Evolutionary conservation across 2,329 filamentous ascomycete species (phyloP), one percentile per base, ranked within the genome.

Genomic region (Diaporthe citrichinensis): DNA sequence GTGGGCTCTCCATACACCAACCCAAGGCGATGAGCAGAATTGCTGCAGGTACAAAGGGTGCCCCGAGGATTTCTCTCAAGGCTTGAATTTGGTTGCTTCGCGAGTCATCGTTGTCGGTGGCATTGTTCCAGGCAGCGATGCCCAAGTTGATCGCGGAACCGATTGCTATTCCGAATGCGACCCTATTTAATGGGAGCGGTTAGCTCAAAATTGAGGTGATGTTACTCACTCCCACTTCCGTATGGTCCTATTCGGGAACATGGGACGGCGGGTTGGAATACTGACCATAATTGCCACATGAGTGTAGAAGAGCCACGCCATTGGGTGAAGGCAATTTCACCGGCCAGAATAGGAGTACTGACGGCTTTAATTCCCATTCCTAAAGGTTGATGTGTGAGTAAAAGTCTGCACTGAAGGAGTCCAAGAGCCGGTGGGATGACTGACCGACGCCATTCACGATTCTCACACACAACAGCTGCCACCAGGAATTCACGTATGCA

Each of bases 331-430:
- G 86, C 85, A 0, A 86, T 87, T 78, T 88, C 87, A 10, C 85
- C 85, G 3, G 86, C 86, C 3, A 88, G 81, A 23, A 88, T 87
- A 0, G 87, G 85, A 0, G 86, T 86, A 51, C 86, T 88, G 49
- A 88, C 86, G 0, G 87, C 87, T 76, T 88, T 88, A 36, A 88
- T 83, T 0, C 87, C 87, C 87, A 88, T 88, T 1, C 85, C 86
- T 83, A 61, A 3, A 20, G 20, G 3, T 8, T 12, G 1, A 4
- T 20, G 7, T 31, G 55, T 59, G 5, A 71, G 31, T 3, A 7
- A 15, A 58, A 2, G 23, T 5, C 25, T 31, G 28, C 4, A 23
- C 31, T 15, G 14, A 28, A 8, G 4, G 25, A 1, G 10, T 2
- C 12, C 20, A 20, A 15, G 23, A 25, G 31, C 46, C 57, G 14